Evolutionary conservation across 2,329 filamentous ascomycete genomes (phyloP), one percentile per base, ranked within the genome.

Genomic region (Alternaria alternata): DNA sequence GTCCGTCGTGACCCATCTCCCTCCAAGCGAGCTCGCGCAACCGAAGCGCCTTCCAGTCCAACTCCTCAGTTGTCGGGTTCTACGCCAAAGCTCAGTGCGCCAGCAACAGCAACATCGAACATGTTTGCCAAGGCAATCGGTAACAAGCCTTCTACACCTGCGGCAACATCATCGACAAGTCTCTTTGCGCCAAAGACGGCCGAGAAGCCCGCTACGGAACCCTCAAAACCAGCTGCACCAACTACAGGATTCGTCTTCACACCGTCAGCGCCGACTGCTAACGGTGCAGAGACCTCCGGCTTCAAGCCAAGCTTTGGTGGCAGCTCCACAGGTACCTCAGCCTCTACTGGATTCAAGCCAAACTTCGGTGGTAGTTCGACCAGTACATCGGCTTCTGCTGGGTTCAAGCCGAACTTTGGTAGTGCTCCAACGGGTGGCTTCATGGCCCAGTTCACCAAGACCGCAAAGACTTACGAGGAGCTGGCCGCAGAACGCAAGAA

Each of bases 401-500:
- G 63, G 1, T 69, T 69, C 63, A 63, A 59, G 46, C 62, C 67
- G 12, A 61, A 41, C 34, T 64, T 57, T 20, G 57, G 57, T 42
- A 58, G 30, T 46, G 34, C 39, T 44, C 42, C 66, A 4, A 51
- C 59, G 41, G 57, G 62, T n/a, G 64, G 65, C 46, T 73, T 75
- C 46, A 54, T 73, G 26, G 62, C 60, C 20, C 73, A 75, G 36
- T 78, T 78, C 55, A 66, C 69, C 9, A 70, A 72, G 49, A 68
- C 56, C 2, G 71, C 74, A 9, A 77, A 75, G 61, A 71, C 73
- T 0, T 70, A 68, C 28, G 73, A 78, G 44, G 57, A 77, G 53
- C 70, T 77, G 36, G 67, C 68, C 32, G 71, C 71, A 5, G 75
- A 78, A 56, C 73, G 71, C 7, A 78, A 78, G 65, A 65, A 72